phyloP scores from a whole-genome alignment of 495 filamentous ascomycete species.

The Penicillium flavigenum region DNA sequence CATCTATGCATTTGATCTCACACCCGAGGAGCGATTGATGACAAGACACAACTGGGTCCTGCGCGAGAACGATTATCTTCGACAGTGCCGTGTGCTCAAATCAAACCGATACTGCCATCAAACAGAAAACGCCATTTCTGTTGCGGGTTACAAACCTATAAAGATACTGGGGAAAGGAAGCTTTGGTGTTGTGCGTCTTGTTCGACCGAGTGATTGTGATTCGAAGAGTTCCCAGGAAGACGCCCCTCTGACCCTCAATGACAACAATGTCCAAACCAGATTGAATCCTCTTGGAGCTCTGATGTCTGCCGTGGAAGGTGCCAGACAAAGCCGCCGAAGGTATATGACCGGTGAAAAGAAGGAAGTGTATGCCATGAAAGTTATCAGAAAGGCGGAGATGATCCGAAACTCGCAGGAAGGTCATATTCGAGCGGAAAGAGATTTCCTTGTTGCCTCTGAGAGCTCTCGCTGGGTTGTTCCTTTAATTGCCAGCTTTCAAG shows the following conservation, averaged over 20 bases:
- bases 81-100: conserved; percentile 69
- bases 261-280: neutral
- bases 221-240: conserved; percentile 9
- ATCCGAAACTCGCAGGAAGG: conserved; percentile 86
- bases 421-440: conserved; percentile 85
- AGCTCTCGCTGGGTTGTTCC: conserved; percentile 85
- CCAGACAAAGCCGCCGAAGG: conserved; percentile 26
- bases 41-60: conserved; percentile 57
- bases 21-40: conserved; percentile 54
- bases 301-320: conserved; percentile 30
- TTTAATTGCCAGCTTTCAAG: conserved; percentile 85
- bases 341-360: conserved; percentile 40
- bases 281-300: conserved; percentile 16
- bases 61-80: conserved; percentile 73
- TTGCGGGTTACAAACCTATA: conserved; percentile 73
- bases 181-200: conserved; percentile 86
- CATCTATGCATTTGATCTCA: conserved; percentile 51
- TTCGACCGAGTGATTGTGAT: conserved; percentile 56
- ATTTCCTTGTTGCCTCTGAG: conserved; percentile 84
- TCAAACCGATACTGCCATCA: conserved; percentile 49
- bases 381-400: conserved; percentile 90
- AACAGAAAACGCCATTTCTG: conserved; percentile 42
- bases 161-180: conserved; percentile 93
- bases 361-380: conserved; percentile 90
- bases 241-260: neutral